phyloP scores from a whole-genome alignment of 192 early-diverging fungal species.

The Ramicandelaber brevisporus region DNA sequence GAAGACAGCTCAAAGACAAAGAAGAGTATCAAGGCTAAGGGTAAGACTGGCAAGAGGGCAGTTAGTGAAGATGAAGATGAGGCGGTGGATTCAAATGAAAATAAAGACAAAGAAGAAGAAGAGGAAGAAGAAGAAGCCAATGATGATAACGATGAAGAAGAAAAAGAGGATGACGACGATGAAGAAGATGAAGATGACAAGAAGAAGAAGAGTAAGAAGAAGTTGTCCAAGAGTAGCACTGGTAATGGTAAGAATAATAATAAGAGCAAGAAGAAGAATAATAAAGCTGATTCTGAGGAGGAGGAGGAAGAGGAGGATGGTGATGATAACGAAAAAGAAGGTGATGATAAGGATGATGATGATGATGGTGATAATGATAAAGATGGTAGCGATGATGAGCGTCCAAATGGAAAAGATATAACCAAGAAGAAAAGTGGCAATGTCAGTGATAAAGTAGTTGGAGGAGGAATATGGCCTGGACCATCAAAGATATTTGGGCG shows the following conservation, averaged over 20 bases:
- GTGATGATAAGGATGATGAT: slow-evolving; percentile 1
- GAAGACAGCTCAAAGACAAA: background rate
- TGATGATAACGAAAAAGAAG: no score
- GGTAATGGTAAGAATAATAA: background rate
- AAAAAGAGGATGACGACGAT: slow-evolving; percentile 4
- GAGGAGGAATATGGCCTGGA: no score
- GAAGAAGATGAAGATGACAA: slow-evolving; percentile 1
- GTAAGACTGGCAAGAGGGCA: background rate
- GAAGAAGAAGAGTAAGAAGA: background rate
- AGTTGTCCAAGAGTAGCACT: background rate
- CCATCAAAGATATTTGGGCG: no score
- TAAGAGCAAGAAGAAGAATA: slow-evolving; percentile 1
- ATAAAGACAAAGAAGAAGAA: background rate
- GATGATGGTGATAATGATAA: slow-evolving; percentile 6
- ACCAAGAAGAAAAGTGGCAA: slow-evolving; percentile 1
- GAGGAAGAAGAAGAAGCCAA: background rate
- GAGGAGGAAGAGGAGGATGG: slow-evolving; percentile 3
- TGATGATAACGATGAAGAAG: slow-evolving; percentile 1
- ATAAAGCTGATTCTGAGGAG: slow-evolving; percentile 1
- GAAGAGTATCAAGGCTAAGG: background rate
- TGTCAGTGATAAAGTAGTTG: no score
- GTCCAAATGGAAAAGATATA: background rate
- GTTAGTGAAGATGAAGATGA: slow-evolving; percentile 1
- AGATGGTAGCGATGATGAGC: slow-evolving; percentile 9
- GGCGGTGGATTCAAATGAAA: background rate